Evolutionary conservation across 2,329 filamentous ascomycete genomes (phyloP).

Genomic region (Fusarium denticulatum): DNA sequence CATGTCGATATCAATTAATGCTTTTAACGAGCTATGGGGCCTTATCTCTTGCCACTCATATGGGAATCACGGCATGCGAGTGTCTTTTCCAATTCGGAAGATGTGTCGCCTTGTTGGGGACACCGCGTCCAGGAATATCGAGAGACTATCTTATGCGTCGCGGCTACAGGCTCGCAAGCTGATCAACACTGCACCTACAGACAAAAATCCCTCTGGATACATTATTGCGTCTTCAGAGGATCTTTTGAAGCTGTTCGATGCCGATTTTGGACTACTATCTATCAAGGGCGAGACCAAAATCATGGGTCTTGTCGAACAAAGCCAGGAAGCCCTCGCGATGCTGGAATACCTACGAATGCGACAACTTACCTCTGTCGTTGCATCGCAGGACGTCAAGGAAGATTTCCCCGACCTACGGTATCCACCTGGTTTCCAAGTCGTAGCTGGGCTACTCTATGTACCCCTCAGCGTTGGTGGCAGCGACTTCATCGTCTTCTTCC

Average conservation of each 20-base stretch:
- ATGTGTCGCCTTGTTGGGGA: conserved; percentile 92
- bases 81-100: conserved; percentile 89
- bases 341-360: conserved; percentile 85
- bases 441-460: conserved; percentile 84
- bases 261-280: conserved; percentile 85
- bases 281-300: conserved; percentile 92
- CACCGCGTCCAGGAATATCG: conserved; percentile 86
- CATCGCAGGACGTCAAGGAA: conserved; percentile 76
- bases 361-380: conserved; percentile 77
- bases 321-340: conserved; percentile 85
- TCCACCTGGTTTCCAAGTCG: conserved; percentile 77
- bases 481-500: conserved; percentile 93
- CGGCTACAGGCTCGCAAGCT: conserved; percentile 86
- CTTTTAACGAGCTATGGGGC: conserved; percentile 87
- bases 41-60: conserved; percentile 89
- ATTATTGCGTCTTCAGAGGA: conserved; percentile 92
- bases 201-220: conserved; percentile 86
- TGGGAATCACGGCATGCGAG: conserved; percentile 81
- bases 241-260: conserved; percentile 82
- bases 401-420: conserved; percentile 88
- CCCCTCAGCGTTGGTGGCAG: conserved; percentile 78
- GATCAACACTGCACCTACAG: conserved; percentile 84
- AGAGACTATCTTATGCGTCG: conserved; percentile 86
- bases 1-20: conserved; percentile 94
- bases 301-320: conserved; percentile 76